A percentile compares a stretch with the other conserved stretches of the same genome.
These are phyloP conservation scores for Excoecaria agallocha DNA, from an alignment of 345 rosid species.

Conservation along the genomic window DNA sequence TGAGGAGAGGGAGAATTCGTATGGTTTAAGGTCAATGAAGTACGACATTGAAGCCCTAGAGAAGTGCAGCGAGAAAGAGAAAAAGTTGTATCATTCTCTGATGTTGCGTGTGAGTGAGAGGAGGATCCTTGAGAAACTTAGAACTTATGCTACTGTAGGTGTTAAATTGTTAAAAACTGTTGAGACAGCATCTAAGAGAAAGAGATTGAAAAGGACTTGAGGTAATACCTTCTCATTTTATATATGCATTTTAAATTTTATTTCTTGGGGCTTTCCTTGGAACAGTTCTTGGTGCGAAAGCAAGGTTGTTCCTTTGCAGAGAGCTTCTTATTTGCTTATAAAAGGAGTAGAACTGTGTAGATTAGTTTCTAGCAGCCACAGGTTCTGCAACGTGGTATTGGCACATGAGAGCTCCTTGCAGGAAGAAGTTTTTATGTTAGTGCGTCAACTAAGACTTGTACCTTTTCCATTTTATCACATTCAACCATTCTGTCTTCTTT, in stretches of 20 bases:
- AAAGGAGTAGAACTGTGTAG: background rate
- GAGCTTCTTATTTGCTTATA: background rate
- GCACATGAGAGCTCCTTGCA: background rate
- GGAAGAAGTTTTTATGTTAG: background rate
- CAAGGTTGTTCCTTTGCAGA: too few relatives aligned
- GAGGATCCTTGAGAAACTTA: constrained; percentile 62
- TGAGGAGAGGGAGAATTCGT: constrained; percentile 61
- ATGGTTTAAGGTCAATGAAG: constrained; percentile 39
- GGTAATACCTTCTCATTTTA: background rate
- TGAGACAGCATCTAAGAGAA: constrained; percentile 21
- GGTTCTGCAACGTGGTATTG: background rate
- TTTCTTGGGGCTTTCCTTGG: too few relatives aligned
- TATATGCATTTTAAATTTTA: background rate
- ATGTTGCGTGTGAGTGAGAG: constrained; percentile 67
- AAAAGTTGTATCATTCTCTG: constrained; percentile 63
- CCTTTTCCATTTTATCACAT: background rate
- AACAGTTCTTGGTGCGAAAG: too few relatives aligned
- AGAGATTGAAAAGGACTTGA: constrained; percentile 27
- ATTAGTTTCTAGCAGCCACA: background rate
- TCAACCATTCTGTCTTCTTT: background rate
- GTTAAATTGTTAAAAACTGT: background rate
- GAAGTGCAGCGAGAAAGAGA: constrained; percentile 36
- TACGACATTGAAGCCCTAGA: constrained; percentile 49
- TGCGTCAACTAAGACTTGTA: background rate
- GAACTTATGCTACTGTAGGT: constrained; percentile 35